phyloP scores from a whole-genome alignment of 352 stramenopile species.

The Phytophthora boehmeriae region DNA sequence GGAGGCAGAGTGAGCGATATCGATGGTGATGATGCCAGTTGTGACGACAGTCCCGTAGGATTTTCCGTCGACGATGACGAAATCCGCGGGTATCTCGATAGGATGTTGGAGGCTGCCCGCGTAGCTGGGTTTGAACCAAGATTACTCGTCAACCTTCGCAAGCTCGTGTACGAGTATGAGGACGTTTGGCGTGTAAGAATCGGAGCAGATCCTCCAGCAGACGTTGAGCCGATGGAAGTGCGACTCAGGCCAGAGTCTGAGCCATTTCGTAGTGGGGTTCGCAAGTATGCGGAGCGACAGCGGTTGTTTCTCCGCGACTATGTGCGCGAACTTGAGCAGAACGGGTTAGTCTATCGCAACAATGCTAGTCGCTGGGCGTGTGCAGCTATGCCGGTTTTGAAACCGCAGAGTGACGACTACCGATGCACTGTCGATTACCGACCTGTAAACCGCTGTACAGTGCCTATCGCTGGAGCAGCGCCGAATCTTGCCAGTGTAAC shows the following conservation, averaged over 20 bases:
- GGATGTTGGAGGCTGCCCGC: not conserved
- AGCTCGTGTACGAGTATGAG: not conserved
- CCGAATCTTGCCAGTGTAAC: constrained; percentile 16
- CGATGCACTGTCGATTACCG: constrained; percentile 23
- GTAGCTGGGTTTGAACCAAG: not conserved
- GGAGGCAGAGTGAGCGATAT: not conserved
- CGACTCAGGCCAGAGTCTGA: not conserved
- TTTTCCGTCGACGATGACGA: constrained; percentile 3
- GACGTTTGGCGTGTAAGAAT: constrained; percentile 9
- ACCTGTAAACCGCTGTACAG: constrained; percentile 10
- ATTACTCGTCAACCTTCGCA: not conserved
- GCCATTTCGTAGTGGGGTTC: constrained; percentile 1
- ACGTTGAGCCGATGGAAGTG: constrained; percentile 7
- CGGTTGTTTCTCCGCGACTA: constrained; percentile 20
- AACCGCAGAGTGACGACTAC: constrained; percentile 15
- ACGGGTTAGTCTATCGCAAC: constrained; percentile 17
- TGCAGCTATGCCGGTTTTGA: constrained; percentile 14
- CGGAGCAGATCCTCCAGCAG: not conserved
- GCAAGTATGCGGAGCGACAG: constrained; percentile 13
- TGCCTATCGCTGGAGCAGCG: constrained; percentile 20
- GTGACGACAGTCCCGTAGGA: not conserved
- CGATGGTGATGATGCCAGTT: not conserved
- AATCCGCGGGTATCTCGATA: constrained; percentile 4
- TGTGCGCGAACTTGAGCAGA: constrained; percentile 18
- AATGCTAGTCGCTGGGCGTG: constrained; percentile 18